Percentiles rank a stretch among this genome's conserved stretches.
phyloP scores from a whole-genome alignment of 208 protist genomes.

The Leishmania mexicana region DNA sequence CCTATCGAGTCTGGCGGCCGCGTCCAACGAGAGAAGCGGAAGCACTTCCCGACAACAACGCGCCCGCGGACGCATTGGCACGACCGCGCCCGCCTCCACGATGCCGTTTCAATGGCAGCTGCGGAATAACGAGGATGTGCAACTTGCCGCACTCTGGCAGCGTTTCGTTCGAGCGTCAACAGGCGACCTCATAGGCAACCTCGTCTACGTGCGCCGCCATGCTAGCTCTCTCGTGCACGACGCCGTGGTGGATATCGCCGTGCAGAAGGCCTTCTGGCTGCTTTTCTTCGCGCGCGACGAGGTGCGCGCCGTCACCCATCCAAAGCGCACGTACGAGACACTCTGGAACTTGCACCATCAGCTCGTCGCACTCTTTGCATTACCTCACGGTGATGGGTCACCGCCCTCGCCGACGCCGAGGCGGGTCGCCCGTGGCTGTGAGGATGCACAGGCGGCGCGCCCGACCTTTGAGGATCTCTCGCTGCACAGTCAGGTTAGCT shows the following conservation, averaged over 20 bases:
- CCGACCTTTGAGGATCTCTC: constrained; percentile 31
- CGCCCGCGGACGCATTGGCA: background rate
- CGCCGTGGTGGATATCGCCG: constrained; percentile 48
- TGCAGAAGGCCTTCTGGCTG: constrained; percentile 66
- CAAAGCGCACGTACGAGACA: constrained; percentile 54
- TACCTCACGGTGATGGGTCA: background rate
- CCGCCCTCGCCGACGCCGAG: background rate
- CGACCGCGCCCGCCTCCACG: background rate
- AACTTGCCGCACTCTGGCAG: constrained; percentile 70
- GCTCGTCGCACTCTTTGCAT: constrained; percentile 23
- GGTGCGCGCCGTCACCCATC: constrained; percentile 72
- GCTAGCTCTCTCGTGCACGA: constrained; percentile 30
- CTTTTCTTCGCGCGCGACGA: constrained; percentile 86
- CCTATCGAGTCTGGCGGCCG: background rate
- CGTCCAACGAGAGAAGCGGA: background rate
- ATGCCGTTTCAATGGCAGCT: constrained; percentile 20
- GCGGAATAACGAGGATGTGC: constrained; percentile 64
- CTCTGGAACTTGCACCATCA: constrained; percentile 51
- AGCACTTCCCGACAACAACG: background rate
- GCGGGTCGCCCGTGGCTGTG: background rate
- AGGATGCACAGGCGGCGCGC: background rate
- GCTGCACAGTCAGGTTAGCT: constrained; percentile 34
- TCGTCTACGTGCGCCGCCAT: constrained; percentile 27
- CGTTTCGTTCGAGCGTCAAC: constrained; percentile 42
- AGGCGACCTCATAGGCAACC: constrained; percentile 49